These are phyloP conservation scores for Leptodermis oblonga DNA, from an alignment of 257 asterid species.

Conservation along the genomic window DNA sequence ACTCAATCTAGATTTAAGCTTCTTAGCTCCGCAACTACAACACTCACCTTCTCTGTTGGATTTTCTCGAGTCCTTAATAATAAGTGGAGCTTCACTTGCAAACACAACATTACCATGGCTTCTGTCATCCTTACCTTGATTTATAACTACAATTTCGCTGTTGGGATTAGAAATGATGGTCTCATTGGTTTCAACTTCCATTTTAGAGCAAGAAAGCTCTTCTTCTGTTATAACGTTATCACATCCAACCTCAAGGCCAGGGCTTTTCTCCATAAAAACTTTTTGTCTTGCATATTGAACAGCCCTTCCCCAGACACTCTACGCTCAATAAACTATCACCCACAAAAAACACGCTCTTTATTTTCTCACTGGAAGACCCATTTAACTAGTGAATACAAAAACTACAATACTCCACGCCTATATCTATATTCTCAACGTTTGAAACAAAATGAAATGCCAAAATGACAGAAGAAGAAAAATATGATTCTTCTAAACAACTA, in stretches of 20 bases:
- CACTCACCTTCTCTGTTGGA: conserved; percentile 35
- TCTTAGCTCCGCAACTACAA: conserved; percentile 80
- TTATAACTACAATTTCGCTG: conserved; percentile 31
- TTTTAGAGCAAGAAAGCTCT: conserved; percentile 42
- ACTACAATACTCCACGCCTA: neutral
- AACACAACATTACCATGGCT: conserved; percentile 60
- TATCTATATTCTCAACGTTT: neutral
- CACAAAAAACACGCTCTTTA: conserved; percentile 1
- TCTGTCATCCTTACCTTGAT: conserved; percentile 44
- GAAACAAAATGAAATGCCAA: neutral
- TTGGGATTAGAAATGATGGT: conserved; percentile 21
- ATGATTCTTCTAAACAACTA: neutral
- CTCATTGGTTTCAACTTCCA: conserved; percentile 58
- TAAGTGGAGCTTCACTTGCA: conserved; percentile 69
- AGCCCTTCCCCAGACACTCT: too few species aligned
- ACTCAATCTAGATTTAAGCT: conserved; percentile 61
- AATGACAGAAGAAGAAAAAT: neutral
- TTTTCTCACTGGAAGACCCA: conserved; percentile 8
- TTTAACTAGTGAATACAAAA: neutral
- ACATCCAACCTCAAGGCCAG: conserved; percentile 16
- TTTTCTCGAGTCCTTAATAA: conserved; percentile 39
- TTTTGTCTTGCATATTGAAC: conserved; percentile 27
- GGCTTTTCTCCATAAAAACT: conserved; percentile 17
- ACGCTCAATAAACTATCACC: conserved; percentile 6
- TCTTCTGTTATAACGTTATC: conserved; percentile 10